Evolutionary conservation across 2,329 filamentous ascomycete species (phyloP).

Genomic region (Pseudogymnoascus pannorum): DNA sequence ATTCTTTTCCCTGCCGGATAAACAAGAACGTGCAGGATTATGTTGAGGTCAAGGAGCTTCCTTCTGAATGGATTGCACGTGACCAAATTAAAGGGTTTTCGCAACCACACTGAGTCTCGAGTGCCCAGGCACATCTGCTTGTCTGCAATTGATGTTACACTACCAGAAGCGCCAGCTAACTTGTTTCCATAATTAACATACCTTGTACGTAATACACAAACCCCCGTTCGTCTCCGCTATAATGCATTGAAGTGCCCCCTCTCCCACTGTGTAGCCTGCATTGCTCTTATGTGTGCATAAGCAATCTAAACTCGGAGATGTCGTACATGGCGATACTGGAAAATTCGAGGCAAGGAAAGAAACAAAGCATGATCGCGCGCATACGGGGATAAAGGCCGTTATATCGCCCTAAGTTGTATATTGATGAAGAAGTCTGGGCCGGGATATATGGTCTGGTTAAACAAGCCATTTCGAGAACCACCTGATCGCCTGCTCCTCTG

Average conservation of each 20-base stretch:
- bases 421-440: not conserved
- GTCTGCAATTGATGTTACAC: too few species aligned
- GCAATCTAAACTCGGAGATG: conserved; percentile 48
- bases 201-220: too few species aligned
- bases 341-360: conserved; percentile 56
- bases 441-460: not conserved
- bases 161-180: too few species aligned
- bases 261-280: conserved; percentile 61
- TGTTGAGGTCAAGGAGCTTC: too few species aligned
- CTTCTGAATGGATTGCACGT: too few species aligned
- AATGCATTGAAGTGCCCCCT: conserved; percentile 62
- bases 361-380: conserved; percentile 53
- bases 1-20: too few species aligned
- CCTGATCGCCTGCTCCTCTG: conserved; percentile 32
- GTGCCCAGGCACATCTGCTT: too few species aligned
- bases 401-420: conserved; percentile 16
- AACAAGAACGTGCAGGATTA: too few species aligned
- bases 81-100: too few species aligned
- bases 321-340: conserved; percentile 40
- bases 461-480: conserved; percentile 22
- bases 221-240: conserved; percentile 44
- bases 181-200: too few species aligned
- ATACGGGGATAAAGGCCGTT: conserved; percentile 32
- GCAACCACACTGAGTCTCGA: too few species aligned
- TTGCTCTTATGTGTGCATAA: conserved; percentile 54